Conservation (phyloP, 345 rosid genomes). For the Barbarea vulgaris region DNA sequence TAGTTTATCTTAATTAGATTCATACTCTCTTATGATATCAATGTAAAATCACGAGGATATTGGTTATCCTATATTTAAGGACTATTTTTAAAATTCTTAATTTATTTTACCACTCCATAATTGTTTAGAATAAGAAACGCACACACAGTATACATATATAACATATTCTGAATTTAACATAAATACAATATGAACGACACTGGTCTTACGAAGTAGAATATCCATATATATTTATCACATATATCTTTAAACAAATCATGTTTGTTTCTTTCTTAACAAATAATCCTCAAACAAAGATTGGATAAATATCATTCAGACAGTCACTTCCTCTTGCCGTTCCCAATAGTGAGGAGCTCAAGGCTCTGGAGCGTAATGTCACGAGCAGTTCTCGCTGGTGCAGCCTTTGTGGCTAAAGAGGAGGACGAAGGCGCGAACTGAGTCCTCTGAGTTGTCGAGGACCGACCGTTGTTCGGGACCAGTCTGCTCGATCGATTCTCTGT, state of each 20-base stretch:
- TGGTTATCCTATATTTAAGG: neutral
- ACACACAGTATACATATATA: neutral
- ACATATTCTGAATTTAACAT: neutral
- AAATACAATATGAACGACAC: neutral
- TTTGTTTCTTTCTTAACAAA: conserved; percentile 8
- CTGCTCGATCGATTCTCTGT: conserved; percentile 61
- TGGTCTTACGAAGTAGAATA: neutral
- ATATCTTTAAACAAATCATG: conserved; percentile 20
- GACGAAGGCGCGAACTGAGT: conserved; percentile 59
- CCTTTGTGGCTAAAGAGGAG: conserved; percentile 60
- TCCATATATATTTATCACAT: conserved; percentile 8
- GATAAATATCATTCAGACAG: neutral
- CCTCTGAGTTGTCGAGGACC: conserved; percentile 68
- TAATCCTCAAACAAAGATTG: conserved; percentile 6
- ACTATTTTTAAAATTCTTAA: neutral
- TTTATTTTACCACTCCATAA: neutral
- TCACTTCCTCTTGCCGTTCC: conserved; percentile 45
- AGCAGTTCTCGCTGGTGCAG: conserved; percentile 48
- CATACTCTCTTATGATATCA: neutral
- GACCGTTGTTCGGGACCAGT: conserved; percentile 59
- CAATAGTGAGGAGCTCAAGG: conserved; percentile 75
- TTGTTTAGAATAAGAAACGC: neutral
- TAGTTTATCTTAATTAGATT: too few species aligned
- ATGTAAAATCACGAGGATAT: neutral
- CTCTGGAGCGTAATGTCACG: conserved; percentile 71